Evolutionary conservation across 352 stramenopile species (phyloP).

Genomic region (Pythium sp.): DNA sequence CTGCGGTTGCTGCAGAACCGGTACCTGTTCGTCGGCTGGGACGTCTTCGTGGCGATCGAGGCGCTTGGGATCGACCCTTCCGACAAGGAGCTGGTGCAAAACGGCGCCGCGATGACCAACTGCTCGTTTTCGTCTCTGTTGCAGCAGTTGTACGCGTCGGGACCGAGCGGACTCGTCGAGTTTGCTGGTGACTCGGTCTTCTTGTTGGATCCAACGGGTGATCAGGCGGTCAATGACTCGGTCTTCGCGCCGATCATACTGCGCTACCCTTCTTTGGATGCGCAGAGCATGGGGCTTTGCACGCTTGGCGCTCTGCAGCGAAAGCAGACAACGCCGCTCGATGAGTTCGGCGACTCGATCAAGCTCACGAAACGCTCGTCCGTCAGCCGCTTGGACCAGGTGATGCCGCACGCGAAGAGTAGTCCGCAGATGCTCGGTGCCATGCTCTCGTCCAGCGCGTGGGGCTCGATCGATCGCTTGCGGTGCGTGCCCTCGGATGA

Average conservation of each 20-base stretch:
- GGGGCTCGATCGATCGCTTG: background rate
- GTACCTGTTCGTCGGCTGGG: conserved; percentile 52
- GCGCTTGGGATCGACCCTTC: conserved; percentile 44
- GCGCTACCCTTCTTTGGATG: background rate
- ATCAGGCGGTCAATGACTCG: background rate
- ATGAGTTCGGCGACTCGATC: background rate
- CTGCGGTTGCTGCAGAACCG: conserved; percentile 39
- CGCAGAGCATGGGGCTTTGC: background rate
- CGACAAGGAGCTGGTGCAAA: conserved; percentile 21
- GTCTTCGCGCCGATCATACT: background rate
- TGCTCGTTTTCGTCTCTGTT: conserved; percentile 37
- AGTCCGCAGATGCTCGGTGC: background rate
- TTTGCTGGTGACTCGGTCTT: conserved; percentile 35
- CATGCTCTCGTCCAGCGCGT: background rate
- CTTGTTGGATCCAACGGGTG: background rate
- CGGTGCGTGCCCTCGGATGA: background rate
- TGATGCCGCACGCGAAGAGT: background rate
- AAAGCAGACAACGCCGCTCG: background rate
- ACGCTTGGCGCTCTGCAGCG: background rate
- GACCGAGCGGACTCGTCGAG: conserved; percentile 40
- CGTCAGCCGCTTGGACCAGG: background rate
- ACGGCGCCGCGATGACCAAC: conserved; percentile 23
- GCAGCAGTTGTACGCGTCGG: conserved; percentile 46
- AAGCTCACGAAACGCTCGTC: background rate
- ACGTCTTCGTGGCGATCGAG: conserved; percentile 28